Conservation (phyloP, 2,329 filamentous ascomycete genomes). For the Penicillium verrucosum region DNA sequence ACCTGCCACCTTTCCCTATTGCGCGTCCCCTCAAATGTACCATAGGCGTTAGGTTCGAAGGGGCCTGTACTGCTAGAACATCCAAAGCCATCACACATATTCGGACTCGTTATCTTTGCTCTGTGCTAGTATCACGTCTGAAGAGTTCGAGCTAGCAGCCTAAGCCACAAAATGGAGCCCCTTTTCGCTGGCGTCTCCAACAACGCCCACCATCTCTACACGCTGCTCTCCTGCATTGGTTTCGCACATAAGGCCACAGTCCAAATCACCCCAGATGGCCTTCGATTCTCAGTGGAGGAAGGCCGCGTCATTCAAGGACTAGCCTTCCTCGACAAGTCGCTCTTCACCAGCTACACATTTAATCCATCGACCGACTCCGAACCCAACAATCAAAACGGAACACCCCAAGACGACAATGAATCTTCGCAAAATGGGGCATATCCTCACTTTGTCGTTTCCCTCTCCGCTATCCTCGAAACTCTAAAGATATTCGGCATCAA, state of each 20-base stretch:
- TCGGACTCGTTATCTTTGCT: background rate
- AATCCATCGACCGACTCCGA: slow-evolving; percentile 44
- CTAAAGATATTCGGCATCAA: slow-evolving; percentile 91
- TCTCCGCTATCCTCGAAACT: slow-evolving; percentile 84
- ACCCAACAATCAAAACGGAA: slow-evolving; percentile 11
- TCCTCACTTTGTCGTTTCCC: slow-evolving; percentile 79
- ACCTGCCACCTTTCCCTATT: slow-evolving; percentile 27
- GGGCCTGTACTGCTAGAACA: slow-evolving; percentile 34
- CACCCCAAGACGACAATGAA: slow-evolving; percentile 37
- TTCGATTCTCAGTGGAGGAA: slow-evolving; percentile 86
- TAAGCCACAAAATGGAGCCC: slow-evolving; percentile 32
- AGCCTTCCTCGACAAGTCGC: slow-evolving; percentile 79
- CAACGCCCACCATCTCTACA: slow-evolving; percentile 59
- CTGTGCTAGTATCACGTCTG: slow-evolving; percentile 3
- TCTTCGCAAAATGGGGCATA: slow-evolving; percentile 40
- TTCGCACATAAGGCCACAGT: slow-evolving; percentile 60
- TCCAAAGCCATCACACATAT: slow-evolving; percentile 24
- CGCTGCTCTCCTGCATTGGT: slow-evolving; percentile 60
- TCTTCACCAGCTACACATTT: slow-evolving; percentile 83
- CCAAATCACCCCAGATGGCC: slow-evolving; percentile 77
- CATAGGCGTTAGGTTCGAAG: slow-evolving; percentile 32
- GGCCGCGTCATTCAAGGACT: slow-evolving; percentile 86
- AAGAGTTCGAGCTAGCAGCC: slow-evolving; percentile 3
- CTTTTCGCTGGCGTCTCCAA: slow-evolving; percentile 61
- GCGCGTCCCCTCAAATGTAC: slow-evolving; percentile 33